Percentiles rank a stretch among this genome's conserved stretches.
phyloP scores from a whole-genome alignment of 2,329 filamentous ascomycete species.

The Dothistroma pini region DNA sequence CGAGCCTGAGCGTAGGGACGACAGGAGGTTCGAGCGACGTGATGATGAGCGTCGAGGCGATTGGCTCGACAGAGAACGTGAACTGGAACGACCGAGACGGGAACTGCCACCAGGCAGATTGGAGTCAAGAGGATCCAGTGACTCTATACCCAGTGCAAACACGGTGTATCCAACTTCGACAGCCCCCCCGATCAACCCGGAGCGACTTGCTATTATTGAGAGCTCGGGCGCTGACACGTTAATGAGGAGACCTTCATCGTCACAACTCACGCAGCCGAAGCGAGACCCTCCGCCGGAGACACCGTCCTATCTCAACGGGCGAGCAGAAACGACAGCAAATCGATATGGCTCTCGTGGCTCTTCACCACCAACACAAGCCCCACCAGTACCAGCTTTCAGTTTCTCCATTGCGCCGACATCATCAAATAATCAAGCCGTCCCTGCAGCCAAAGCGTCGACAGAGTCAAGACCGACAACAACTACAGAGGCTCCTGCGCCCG shows the following conservation, averaged over 20 bases:
- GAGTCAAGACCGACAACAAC: conserved; percentile 10
- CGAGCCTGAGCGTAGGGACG: conserved; percentile 40
- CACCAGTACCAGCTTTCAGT: conserved; percentile 53
- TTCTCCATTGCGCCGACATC: conserved; percentile 33
- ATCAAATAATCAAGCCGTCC: conserved; percentile 21
- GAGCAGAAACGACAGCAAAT: conserved; percentile 45
- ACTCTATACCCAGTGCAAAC: conserved; percentile 21
- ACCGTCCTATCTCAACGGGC: conserved; percentile 44
- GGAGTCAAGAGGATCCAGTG: conserved; percentile 29
- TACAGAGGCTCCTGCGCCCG: conserved; percentile 3
- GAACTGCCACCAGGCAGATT: conserved; percentile 30
- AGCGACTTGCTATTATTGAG: conserved; percentile 33
- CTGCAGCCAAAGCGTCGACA: conserved; percentile 28
- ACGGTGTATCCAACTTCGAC: conserved; percentile 19
- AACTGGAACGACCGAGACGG: conserved; percentile 36
- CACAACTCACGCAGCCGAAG: conserved; percentile 16
- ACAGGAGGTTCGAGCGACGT: conserved; percentile 44
- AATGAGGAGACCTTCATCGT: conserved; percentile 24
- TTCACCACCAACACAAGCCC: conserved; percentile 53
- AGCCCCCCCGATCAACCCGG: conserved; percentile 32
- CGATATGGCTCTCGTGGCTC: conserved; percentile 46
- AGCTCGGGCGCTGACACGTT: conserved; percentile 30
- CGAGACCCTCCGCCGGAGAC: conserved; percentile 40
- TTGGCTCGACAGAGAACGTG: conserved; percentile 38
- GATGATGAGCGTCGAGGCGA: conserved; percentile 42